Base-by-base conservation (phyloP, 257 asterid species). In the Anisodus tanguticus region DNA sequence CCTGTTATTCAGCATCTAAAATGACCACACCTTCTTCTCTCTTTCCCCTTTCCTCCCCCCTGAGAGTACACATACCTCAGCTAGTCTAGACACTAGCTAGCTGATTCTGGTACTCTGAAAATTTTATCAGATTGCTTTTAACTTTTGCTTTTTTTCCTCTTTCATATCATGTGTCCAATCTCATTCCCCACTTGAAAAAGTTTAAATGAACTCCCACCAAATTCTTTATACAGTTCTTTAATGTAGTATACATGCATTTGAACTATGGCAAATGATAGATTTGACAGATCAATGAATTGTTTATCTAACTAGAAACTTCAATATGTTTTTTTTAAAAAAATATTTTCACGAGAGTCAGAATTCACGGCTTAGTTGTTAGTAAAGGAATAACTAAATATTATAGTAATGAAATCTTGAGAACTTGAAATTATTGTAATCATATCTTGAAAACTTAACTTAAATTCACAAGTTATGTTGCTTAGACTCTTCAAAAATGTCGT, bases 11-110 rank as follows among this genome's bases (percentile, higher is more conserved):
- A 77, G 81, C 81, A 77, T 53, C 62, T 53, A 77, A 77, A 77
- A 77, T 77, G 81, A 77, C 81, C 4, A 53, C 26, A 76, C 81
- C 63, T 49, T 74, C 39, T 69, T 16, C 67, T 68, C 60, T 55
- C 79, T 66, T 2, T 26, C 16, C 12, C 67, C 41, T 59, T 76
- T 66, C 26, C 88, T 22, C 43, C 86, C 78, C 13, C 78, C 83
- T 60, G 77, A 71, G 54, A 72, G 80, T 53, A 71, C 39, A 82
- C 82, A 89, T 88, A 88, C 85, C 87, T 86, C 87, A 89, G 92
- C 93, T 90, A 93, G 89, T 90, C 91, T 94, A 95, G 84, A 89
- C 84, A 51, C 13, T 51, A 76, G 81, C 93, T 91, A 87, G 87
- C 9, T 90, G 35, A 31, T 31, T 84, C 93, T 90, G 93, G 85